These are phyloP conservation scores for Coemansia brasiliensis DNA, from an alignment of 192 early-diverging fungal species.

Conservation along the genomic window DNA sequence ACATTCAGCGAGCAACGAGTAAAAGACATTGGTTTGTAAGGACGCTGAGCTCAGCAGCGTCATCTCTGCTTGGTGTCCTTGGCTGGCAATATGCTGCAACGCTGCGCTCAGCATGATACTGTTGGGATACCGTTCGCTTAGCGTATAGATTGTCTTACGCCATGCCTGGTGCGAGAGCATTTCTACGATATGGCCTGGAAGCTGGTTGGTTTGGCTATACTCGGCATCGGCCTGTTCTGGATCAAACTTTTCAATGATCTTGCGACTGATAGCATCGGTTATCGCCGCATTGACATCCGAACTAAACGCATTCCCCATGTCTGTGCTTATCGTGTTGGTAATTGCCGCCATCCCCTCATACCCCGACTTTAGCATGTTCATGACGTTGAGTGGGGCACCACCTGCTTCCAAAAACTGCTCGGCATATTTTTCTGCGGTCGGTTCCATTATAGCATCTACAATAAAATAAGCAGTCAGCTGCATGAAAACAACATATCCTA, in stretches of 20 bases:
- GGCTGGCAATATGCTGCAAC: slow-evolving; percentile 66
- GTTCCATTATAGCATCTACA: slow-evolving; percentile 56
- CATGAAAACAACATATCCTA: neutral
- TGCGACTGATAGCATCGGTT: slow-evolving; percentile 54
- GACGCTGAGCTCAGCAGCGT: slow-evolving; percentile 66
- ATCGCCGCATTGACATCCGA: slow-evolving; percentile 12
- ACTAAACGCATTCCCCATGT: slow-evolving; percentile 16
- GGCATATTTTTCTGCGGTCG: slow-evolving; percentile 27
- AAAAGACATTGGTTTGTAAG: slow-evolving; percentile 66
- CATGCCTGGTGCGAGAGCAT: slow-evolving; percentile 64
- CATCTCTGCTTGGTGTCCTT: slow-evolving; percentile 66
- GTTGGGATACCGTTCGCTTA: slow-evolving; percentile 64
- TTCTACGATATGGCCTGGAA: slow-evolving; percentile 58
- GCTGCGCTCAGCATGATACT: slow-evolving; percentile 63
- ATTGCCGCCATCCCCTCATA: slow-evolving; percentile 51
- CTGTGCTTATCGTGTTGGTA: slow-evolving; percentile 31
- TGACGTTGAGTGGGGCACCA: slow-evolving; percentile 49
- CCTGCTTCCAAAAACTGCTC: slow-evolving; percentile 46
- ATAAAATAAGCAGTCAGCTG: neutral
- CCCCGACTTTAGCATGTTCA: slow-evolving; percentile 37
- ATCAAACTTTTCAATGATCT: slow-evolving; percentile 65
- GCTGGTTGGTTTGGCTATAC: slow-evolving; percentile 53
- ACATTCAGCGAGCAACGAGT: slow-evolving; percentile 61
- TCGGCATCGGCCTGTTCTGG: slow-evolving; percentile 56
- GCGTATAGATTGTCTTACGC: slow-evolving; percentile 66